Conservation (phyloP, 2,329 filamentous ascomycete genomes). For the Xylaria sp. region DNA sequence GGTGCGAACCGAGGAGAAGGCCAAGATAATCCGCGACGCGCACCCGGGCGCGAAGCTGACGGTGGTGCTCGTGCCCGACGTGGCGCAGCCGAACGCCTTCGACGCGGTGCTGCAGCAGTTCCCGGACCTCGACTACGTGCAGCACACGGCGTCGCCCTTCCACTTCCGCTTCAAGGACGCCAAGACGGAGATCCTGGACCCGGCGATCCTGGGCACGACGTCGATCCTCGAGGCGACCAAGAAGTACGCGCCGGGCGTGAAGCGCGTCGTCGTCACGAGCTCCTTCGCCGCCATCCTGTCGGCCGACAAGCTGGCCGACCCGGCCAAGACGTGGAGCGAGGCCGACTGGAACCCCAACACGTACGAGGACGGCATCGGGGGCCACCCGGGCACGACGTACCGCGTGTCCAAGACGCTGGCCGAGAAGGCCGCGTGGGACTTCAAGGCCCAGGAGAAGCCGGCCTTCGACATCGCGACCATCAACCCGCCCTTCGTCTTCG, state of each 20-base stretch:
- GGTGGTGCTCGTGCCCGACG: constrained; percentile 77
- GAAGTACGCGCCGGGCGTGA: constrained; percentile 67
- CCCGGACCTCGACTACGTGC: constrained; percentile 64
- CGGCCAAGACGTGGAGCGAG: constrained; percentile 57
- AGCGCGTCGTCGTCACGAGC: constrained; percentile 73
- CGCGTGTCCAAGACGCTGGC: constrained; percentile 66
- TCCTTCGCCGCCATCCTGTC: constrained; percentile 66
- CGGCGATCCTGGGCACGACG: constrained; percentile 69
- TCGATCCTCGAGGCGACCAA: constrained; percentile 79
- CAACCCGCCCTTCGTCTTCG: constrained; percentile 66
- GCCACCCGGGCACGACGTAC: constrained; percentile 59
- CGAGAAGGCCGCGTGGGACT: constrained; percentile 66
- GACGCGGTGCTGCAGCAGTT: constrained; percentile 67
- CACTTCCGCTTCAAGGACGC: constrained; percentile 65
- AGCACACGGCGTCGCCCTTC: constrained; percentile 71
- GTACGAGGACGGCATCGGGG: constrained; percentile 56
- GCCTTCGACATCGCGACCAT: constrained; percentile 64
- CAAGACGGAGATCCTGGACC: constrained; percentile 66
- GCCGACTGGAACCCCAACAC: constrained; percentile 66
- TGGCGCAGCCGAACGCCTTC: constrained; percentile 79
- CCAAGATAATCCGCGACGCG: constrained; percentile 61
- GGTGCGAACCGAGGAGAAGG: constrained; percentile 66
- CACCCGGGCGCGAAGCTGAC: constrained; percentile 60
- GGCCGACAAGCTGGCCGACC: constrained; percentile 52
- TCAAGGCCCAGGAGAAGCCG: constrained; percentile 57